Evolutionary conservation across 1,284 basidiomycete genomes (phyloP).

Genomic region (Cystobasidium sp.): DNA sequence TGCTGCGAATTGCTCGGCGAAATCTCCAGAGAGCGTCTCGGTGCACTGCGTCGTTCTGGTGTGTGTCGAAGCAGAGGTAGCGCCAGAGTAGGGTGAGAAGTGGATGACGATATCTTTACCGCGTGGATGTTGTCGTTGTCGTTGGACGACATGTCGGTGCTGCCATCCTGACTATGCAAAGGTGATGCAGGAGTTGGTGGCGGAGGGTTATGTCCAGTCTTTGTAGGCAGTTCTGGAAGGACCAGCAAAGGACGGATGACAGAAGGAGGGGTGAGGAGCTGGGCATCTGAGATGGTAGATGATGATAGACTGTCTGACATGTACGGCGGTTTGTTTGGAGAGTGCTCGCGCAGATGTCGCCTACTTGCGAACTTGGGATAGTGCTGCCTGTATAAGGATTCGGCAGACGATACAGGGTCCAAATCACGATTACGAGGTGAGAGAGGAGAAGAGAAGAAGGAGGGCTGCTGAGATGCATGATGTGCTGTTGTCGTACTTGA

Average conservation of each 20-base stretch:
- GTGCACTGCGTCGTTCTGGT: constrained; percentile 33
- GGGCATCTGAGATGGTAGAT: constrained; percentile 19
- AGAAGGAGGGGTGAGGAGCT: constrained; percentile 35
- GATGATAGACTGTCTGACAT: constrained; percentile 15
- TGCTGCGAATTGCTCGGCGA: constrained; percentile 1
- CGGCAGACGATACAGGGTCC: background rate
- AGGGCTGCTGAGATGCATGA: background rate
- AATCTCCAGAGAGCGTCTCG: constrained; percentile 23
- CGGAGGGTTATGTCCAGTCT: background rate
- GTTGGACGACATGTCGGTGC: background rate
- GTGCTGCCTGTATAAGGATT: constrained; percentile 29
- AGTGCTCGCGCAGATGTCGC: constrained; percentile 14
- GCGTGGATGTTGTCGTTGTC: background rate
- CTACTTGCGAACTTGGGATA: constrained; percentile 41
- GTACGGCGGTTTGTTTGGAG: constrained; percentile 10
- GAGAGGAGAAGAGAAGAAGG: background rate
- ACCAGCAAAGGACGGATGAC: constrained; percentile 10
- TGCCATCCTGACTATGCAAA: background rate
- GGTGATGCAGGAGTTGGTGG: background rate
- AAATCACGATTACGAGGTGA: background rate
- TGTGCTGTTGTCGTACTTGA: background rate
- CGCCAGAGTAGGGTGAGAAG: background rate
- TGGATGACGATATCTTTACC: background rate
- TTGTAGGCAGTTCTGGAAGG: background rate
- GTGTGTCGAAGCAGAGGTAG: constrained; percentile 26